Base-by-base conservation (phyloP, 176 grass and related monocot species). In the Dendrocalamus sinicus region DNA sequence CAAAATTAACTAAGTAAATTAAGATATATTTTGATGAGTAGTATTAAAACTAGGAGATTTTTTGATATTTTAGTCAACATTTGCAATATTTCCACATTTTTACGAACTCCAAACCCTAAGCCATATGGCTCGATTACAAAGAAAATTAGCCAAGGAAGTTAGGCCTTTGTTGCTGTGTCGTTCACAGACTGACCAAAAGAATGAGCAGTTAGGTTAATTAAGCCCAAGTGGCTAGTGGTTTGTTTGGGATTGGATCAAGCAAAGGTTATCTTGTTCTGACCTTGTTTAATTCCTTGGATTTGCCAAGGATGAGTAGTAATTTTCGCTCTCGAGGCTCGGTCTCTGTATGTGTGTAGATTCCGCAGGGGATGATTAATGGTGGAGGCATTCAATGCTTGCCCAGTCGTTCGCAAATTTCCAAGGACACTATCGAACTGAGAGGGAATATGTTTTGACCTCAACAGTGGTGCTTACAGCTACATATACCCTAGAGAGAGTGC, bases 391-490 rank as follows among this genome's bases (percentile, higher is more conserved):
- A 94, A 96, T 92, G 87, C 67, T 10, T 43, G 83, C 41, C 77
- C 77, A 94, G 87, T 68, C 30, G 64, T 67, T 72, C 67, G 46
- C 54, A 62, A 88, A 69, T 94, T 94, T 94, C 88, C 88, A 92
- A 89, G 88, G 75, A 73, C 84, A 73, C 46, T 76, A 63, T 63
- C 75, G 19, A 67, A 62, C 77, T 9, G 28, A 75, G 86, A 81
- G 90, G 84, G 85, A 92, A 85, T 89, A 76, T 93, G 84, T 88
- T 78, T 91, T 81, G 77, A 68, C 84, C 89, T 93, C 83, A 72
- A 85, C 79, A 91, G 87, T 64, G 71, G 88, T 86, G 90, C 77
- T 83, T 52, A 54, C 75, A 91, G 80, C 84, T 89, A 83, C 76
- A 87, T 89, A 85, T 82, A 53, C 78, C 82, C 90, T 87, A 91